Conservation (phyloP, 257 asterid genomes). For the Datura wrightii region DNA sequence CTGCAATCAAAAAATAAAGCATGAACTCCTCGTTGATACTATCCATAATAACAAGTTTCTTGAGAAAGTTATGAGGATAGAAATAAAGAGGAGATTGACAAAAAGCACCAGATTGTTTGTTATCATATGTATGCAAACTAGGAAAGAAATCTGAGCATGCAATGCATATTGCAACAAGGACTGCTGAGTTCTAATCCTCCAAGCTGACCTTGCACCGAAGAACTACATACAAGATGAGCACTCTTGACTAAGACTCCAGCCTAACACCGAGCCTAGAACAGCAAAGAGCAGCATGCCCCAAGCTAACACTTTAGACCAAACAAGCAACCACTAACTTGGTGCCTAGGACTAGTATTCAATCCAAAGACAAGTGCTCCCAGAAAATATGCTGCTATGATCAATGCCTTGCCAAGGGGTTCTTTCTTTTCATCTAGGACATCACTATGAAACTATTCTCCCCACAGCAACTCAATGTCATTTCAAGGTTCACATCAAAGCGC, state of each 20-base stretch:
- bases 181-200: constrained; percentile 1
- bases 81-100: not conserved
- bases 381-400: not conserved
- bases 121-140: constrained; percentile 32
- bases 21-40: constrained; percentile 24
- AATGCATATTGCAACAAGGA: not conserved
- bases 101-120: not conserved
- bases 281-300: constrained; percentile 13
- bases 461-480: not conserved
- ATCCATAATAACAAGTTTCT: constrained; percentile 29
- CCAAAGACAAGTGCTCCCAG: not conserved
- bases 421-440: not conserved
- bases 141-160: constrained; percentile 23
- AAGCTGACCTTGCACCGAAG: not conserved
- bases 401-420: not conserved
- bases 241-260: not conserved
- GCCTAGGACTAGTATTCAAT: constrained; percentile 2
- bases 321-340: constrained; percentile 1
- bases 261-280: constrained; percentile 5
- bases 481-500: constrained; percentile 8
- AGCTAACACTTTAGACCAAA: not conserved
- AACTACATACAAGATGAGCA: not conserved
- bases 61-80: not conserved
- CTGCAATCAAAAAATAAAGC: constrained; percentile 47
- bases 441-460: constrained; percentile 25